A percentile compares a stretch with the other conserved stretches of the same genome.
phyloP scores from a whole-genome alignment of 2,329 filamentous ascomycete species.

The Aureobasidium leucospermi region DNA sequence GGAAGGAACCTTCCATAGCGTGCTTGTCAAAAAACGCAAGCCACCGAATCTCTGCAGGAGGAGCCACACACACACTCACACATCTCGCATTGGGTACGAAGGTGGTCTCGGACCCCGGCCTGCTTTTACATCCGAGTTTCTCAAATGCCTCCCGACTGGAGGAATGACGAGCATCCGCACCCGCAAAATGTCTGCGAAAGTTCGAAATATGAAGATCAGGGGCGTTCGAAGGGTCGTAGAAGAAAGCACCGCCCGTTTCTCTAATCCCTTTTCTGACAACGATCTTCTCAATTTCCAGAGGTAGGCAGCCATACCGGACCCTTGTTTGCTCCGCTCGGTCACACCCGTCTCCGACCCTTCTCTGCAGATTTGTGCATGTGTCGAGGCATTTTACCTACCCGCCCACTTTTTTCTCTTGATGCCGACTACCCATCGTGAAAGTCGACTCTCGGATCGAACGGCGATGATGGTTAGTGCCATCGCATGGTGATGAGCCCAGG shows the following conservation, averaged over 20 bases:
- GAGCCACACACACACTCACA: neutral
- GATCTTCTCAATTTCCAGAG: neutral
- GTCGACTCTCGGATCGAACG: neutral
- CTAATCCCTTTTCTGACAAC: neutral
- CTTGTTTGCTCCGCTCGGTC: neutral
- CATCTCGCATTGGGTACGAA: neutral
- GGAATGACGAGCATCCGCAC: constrained; percentile 3
- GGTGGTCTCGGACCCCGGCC: neutral
- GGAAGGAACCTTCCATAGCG: constrained; percentile 5
- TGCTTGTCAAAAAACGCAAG: constrained; percentile 7
- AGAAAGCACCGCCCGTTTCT: neutral
- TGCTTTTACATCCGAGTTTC: neutral
- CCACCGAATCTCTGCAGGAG: neutral
- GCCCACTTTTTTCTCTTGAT: neutral
- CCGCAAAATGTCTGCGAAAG: neutral
- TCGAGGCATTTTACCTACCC: neutral
- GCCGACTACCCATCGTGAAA: neutral
- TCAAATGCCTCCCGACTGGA: neutral
- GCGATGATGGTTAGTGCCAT: neutral
- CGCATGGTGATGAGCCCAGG: neutral
- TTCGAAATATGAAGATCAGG: neutral
- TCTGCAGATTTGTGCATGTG: neutral
- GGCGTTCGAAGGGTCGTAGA: neutral
- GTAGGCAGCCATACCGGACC: constrained; percentile 7
- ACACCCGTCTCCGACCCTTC: neutral